Evolutionary conservation across 169 alveolate species (phyloP), one percentile per base, ranked within the genome.

Genomic region (Plasmodium fragile): DNA sequence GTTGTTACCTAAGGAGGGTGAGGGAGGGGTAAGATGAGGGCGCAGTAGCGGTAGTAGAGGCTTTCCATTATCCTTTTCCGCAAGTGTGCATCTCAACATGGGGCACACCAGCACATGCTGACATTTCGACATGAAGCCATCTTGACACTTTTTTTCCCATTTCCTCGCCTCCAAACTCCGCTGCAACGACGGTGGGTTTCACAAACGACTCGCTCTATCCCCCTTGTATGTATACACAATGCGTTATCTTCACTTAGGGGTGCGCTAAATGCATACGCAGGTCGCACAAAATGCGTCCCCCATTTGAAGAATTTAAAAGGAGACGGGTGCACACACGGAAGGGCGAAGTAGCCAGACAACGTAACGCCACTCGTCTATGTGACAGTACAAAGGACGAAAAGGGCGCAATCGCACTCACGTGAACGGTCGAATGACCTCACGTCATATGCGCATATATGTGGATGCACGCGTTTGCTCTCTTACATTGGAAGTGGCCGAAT

Each of bases 1-100:
- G 43, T 96, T 97, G 82, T 96, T 97, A 93, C 97, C 97, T 95
- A 45, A 30, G 28, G 22, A 41, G 22, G 16, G 32, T 25, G 41
- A 59, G 25, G 77, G 55, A 43, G 49, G 16, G 49, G 5, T n/a
- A 36, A 39, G 36, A 25, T 22, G 34, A 32, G 39, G 36, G 70
- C n/a, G n/a, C n/a, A 18, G 43, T 25, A 49, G 34, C 49, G 28
- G 16, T 41, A 13, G 16, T 41, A 41, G 52, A 11, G 52, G 52
- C 52, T 13, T 41, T 41, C 16, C 52, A 41, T 41, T 41, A 2
- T 8, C 8, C 52, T 41, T 41, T 41, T n/a, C 13, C 52, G 16
- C 16, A 41, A 6, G 52, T 41, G 52, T 3, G 52, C 52, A 7
- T 36, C 43, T 36, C 43, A 36, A 36, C 52, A 41, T 41, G 13